Evolutionary conservation across 768 basidiomycete genomes (phyloP).

Genomic region (Kwoniella sp.): DNA sequence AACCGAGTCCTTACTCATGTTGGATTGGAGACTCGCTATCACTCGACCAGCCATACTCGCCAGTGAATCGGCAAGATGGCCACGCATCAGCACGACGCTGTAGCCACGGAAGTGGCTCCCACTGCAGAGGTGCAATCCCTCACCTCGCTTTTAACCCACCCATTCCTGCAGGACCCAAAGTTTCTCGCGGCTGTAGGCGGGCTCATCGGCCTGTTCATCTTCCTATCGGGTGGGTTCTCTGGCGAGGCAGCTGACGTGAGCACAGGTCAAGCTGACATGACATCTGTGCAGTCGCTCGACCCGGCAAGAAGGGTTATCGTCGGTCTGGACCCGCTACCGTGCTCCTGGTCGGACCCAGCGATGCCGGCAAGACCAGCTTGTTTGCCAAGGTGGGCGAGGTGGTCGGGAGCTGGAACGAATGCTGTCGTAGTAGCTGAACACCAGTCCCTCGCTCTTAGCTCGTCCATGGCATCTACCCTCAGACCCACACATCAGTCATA

Average conservation of each 20-base stretch:
- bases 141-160: conserved; percentile 22
- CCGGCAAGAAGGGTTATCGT: conserved; percentile 9
- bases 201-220: conserved; percentile 18
- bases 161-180: conserved; percentile 39
- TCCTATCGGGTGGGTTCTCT: conserved; percentile 21
- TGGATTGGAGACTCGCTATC: too few relatives aligned
- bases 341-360: conserved; percentile 40
- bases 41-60: too few relatives aligned
- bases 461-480: conserved; percentile 24
- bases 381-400: conserved; percentile 44
- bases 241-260: neutral
- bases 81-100: neutral
- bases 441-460: conserved; percentile 23
- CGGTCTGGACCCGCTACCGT: conserved; percentile 28
- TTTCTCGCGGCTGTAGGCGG: conserved; percentile 35
- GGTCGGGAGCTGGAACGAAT: too few relatives aligned
- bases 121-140: conserved; percentile 38
- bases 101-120: neutral
- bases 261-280: too few relatives aligned
- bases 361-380: conserved; percentile 44
- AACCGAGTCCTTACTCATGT: too few relatives aligned
- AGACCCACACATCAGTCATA: conserved; percentile 41
- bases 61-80: conserved; percentile 6
- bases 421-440: neutral
- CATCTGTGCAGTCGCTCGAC: conserved; percentile 19